phyloP scores from a whole-genome alignment of 2,329 filamentous ascomycete species.

The Aphanoascus verrucosus region DNA sequence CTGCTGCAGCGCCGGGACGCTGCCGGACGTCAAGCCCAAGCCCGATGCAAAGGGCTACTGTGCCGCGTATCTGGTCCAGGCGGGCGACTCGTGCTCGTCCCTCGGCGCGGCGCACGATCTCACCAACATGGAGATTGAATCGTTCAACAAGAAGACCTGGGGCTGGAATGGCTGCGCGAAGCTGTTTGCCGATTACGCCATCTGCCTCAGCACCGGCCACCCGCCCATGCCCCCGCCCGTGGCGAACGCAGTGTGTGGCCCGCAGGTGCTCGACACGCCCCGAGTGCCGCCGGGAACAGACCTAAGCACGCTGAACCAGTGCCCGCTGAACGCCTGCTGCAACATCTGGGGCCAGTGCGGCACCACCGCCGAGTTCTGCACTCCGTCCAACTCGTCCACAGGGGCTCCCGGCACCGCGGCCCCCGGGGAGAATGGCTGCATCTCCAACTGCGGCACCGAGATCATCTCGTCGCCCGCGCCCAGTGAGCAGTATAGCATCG shows the following conservation, averaged over 20 bases:
- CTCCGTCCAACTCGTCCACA: slow-evolving; percentile 16
- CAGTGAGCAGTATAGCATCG: slow-evolving; percentile 19
- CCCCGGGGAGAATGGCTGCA: slow-evolving; percentile 28
- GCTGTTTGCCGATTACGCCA: slow-evolving; percentile 24
- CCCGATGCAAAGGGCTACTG: slow-evolving; percentile 31
- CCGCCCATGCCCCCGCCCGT: slow-evolving; percentile 34
- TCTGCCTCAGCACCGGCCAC: slow-evolving; percentile 35
- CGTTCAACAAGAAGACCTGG: slow-evolving; percentile 39
- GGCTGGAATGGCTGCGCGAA: slow-evolving; percentile 33
- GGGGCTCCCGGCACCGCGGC: slow-evolving; percentile 18
- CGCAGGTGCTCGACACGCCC: slow-evolving; percentile 33
- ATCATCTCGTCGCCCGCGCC: slow-evolving; percentile 11
- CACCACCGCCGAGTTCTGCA: slow-evolving; percentile 32
- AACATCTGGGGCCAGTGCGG: slow-evolving; percentile 12
- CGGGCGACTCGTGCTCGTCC: slow-evolving; percentile 27
- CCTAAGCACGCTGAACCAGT: slow-evolving; percentile 36
- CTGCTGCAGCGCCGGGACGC: slow-evolving; percentile 28
- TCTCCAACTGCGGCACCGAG: slow-evolving; percentile 20
- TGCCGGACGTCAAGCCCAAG: slow-evolving; percentile 31
- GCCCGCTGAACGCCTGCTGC: slow-evolving; percentile 30
- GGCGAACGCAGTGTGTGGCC: slow-evolving; percentile 37
- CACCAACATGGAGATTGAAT: slow-evolving; percentile 28
- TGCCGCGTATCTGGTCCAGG: slow-evolving; percentile 26
- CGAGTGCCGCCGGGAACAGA: slow-evolving; percentile 25
- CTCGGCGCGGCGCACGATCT: slow-evolving; percentile 24